A percentile compares a stretch with the other conserved stretches of the same genome.
Evolutionary conservation across 1,284 basidiomycete genomes (phyloP).

Genomic region (Polyporus tsugae): DNA sequence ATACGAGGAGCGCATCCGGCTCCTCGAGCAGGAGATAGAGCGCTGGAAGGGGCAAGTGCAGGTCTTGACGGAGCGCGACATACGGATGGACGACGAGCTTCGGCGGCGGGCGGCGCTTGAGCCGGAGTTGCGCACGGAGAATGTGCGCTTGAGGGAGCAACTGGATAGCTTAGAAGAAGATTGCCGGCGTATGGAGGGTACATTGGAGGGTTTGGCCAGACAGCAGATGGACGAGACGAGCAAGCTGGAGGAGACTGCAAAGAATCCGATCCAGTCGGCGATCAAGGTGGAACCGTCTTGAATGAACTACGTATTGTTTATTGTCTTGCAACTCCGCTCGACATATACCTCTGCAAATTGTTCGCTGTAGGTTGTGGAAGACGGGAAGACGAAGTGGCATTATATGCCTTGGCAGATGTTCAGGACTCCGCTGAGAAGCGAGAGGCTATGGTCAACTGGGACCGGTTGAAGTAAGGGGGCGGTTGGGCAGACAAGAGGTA

Average conservation of each 20-base stretch:
- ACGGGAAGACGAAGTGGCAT: too few relatives aligned
- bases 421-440: too few relatives aligned
- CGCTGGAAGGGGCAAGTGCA: conserved; percentile 54
- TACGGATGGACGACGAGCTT: conserved; percentile 65
- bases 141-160: conserved; percentile 36
- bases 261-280: too few relatives aligned
- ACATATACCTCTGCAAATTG: not conserved
- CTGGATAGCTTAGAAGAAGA: conserved; percentile 33
- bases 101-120: conserved; percentile 62
- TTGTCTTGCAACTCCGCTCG: not conserved
- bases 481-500: too few relatives aligned
- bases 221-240: conserved; percentile 33
- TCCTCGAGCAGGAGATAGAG: conserved; percentile 55
- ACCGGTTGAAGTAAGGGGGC: too few relatives aligned
- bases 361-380: too few relatives aligned
- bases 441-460: too few relatives aligned
- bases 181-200: conserved; percentile 34
- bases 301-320: not conserved
- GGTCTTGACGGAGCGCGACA: conserved; percentile 62
- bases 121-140: conserved; percentile 45
- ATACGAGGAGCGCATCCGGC: conserved; percentile 55
- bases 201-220: conserved; percentile 34
- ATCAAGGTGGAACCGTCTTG: not conserved
- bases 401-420: too few relatives aligned
- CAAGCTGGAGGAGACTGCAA: conserved; percentile 24